Conservation (phyloP, 306 rosid genomes). For the Lathyrus oleraceus region DNA sequence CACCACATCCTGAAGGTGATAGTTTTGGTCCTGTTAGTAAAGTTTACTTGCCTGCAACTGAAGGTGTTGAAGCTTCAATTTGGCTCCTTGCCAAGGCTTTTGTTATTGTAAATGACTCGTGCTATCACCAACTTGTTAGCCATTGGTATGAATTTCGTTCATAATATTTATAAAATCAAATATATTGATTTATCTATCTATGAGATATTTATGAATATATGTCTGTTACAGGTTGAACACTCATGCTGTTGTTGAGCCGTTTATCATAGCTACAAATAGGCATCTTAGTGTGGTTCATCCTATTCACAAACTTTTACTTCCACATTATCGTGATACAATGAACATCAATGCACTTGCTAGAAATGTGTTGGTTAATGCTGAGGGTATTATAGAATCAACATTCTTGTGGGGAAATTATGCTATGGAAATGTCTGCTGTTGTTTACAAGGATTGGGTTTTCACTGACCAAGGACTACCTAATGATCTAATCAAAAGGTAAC, state of each 20-base stretch:
- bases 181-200: too few relatives aligned
- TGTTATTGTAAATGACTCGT: neutral
- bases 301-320: constrained; percentile 27
- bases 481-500: constrained; percentile 4
- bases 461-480: constrained; percentile 5
- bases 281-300: neutral
- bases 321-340: constrained; percentile 83
- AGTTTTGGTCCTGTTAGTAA: constrained; percentile 38
- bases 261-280: neutral
- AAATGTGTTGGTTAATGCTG: neutral
- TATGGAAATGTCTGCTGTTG: constrained; percentile 11
- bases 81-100: constrained; percentile 58
- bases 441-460: constrained; percentile 8
- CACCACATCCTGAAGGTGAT: constrained; percentile 63
- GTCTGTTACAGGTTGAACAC: too few relatives aligned
- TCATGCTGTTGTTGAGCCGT: neutral
- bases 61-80: neutral
- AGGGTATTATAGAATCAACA: constrained; percentile 5
- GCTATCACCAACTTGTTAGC: neutral
- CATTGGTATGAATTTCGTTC: neutral
- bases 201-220: too few relatives aligned
- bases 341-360: constrained; percentile 87
- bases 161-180: neutral
- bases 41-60: neutral
- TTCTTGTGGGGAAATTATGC: neutral